Evolutionary conservation across 257 asterid genomes (phyloP).

Genomic region (Lycium barbarum): DNA sequence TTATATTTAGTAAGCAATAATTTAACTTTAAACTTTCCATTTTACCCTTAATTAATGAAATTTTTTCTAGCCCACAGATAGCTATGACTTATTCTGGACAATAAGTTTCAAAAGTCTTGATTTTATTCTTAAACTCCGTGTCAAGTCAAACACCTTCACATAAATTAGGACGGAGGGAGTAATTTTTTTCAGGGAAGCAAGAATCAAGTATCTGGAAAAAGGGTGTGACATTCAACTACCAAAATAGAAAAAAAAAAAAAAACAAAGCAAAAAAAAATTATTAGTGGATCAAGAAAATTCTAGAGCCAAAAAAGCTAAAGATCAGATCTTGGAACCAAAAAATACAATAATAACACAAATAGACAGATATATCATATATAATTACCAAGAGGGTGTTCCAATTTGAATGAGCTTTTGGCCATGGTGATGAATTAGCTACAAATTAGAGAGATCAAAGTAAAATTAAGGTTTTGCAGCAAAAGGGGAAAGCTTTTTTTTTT

Average conservation of each 20-base stretch:
- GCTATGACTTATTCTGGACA: too few relatives aligned
- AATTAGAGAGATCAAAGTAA: background rate
- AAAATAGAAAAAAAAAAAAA: background rate
- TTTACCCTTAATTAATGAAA: too few relatives aligned
- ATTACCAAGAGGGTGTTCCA: conserved; percentile 51
- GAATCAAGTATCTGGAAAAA: too few relatives aligned
- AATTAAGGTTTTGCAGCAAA: conserved; percentile 11
- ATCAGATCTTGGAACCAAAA: background rate
- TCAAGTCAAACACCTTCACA: too few relatives aligned
- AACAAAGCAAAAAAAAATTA: background rate
- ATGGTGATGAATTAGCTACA: conserved; percentile 30
- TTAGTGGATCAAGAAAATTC: background rate
- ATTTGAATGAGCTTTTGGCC: conserved; percentile 55
- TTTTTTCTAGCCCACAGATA: too few relatives aligned
- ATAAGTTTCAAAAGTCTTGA: too few relatives aligned
- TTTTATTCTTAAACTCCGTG: too few relatives aligned
- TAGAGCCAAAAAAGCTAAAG: background rate
- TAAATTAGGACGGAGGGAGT: too few relatives aligned
- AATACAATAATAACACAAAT: background rate
- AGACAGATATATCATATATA: background rate
- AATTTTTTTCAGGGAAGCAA: too few relatives aligned
- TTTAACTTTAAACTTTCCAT: too few relatives aligned
- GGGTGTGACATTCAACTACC: too few relatives aligned
- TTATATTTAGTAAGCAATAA: too few relatives aligned
- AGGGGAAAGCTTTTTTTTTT: background rate